A percentile compares a stretch with the other conserved stretches of the same genome.
These are phyloP conservation scores for Terana coerulea DNA, from an alignment of 768 basidiomycete species.

Conservation along the genomic window DNA sequence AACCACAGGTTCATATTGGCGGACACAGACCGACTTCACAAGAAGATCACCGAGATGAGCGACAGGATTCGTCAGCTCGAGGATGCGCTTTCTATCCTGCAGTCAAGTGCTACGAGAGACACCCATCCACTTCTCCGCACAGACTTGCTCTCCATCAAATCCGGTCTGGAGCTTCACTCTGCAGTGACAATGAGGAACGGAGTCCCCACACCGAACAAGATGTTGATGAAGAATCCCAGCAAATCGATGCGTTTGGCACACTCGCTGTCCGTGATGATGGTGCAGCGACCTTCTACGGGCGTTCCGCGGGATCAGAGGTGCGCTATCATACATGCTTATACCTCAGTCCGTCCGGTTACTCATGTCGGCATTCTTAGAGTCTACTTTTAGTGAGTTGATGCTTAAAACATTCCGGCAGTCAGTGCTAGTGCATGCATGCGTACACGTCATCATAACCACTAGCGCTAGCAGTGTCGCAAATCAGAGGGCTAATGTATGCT, in stretches of 20 bases:
- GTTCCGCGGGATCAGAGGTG: constrained; percentile 72
- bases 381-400: constrained; percentile 20
- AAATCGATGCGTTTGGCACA: constrained; percentile 45
- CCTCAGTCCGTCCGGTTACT: background rate
- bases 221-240: constrained; percentile 27
- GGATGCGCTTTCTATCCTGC: constrained; percentile 59
- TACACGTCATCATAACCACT: background rate
- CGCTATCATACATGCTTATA: constrained; percentile 26
- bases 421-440: no score
- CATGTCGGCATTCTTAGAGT: constrained; percentile 14
- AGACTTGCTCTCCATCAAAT: constrained; percentile 51
- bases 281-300: constrained; percentile 68
- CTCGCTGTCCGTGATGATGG: constrained; percentile 67
- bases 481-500: background rate
- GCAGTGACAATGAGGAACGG: constrained; percentile 6
- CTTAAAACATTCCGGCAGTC: no score
- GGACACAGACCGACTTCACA: constrained; percentile 61
- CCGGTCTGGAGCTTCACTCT: constrained; percentile 47
- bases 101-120: constrained; percentile 50
- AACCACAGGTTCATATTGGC: constrained; percentile 58
- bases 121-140: constrained; percentile 55
- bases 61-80: constrained; percentile 68
- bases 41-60: constrained; percentile 63
- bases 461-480: background rate
- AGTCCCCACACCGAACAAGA: constrained; percentile 14